These are phyloP conservation scores for Fusarium concolor DNA, from an alignment of 2,329 filamentous ascomycete species.

Conservation along the genomic window DNA sequence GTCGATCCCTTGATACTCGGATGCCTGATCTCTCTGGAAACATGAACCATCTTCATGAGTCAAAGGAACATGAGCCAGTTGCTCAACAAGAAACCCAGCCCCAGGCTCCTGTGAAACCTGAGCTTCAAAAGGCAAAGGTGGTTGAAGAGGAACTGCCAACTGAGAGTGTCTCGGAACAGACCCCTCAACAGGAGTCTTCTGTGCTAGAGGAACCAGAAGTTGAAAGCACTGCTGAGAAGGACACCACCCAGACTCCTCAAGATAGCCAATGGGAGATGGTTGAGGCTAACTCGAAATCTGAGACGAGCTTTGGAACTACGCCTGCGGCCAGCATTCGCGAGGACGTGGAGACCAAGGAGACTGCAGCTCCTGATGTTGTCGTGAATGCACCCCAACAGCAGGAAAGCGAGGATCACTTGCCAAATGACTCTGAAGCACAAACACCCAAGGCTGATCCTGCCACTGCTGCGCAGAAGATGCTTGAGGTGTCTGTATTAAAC, in stretches of 20 bases:
- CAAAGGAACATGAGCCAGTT: not conserved
- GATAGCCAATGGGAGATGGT: constrained; percentile 32
- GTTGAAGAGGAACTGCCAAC: not conserved
- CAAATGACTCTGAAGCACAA: constrained; percentile 22
- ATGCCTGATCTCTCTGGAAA: constrained; percentile 39
- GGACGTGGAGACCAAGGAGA: constrained; percentile 13
- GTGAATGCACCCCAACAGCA: not conserved
- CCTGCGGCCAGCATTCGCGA: constrained; percentile 25
- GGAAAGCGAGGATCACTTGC: constrained; percentile 1
- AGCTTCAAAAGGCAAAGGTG: constrained; percentile 1
- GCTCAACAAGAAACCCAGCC: constrained; percentile 7
- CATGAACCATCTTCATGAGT: not conserved
- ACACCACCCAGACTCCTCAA: not conserved
- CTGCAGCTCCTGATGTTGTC: not conserved
- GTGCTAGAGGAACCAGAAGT: not conserved
- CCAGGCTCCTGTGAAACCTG: not conserved
- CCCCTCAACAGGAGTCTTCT: not conserved
- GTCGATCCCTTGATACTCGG: constrained; percentile 34
- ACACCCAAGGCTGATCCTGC: constrained; percentile 14
- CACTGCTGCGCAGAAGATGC: constrained; percentile 5
- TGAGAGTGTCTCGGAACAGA: constrained; percentile 6
- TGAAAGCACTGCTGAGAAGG: constrained; percentile 1
- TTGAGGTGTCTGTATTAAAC: constrained; percentile 13
- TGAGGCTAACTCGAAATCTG: constrained; percentile 33
- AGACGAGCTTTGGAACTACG: constrained; percentile 34